Conservation (phyloP, 2,329 filamentous ascomycete genomes). For the Botryotinia globosa region DNA sequence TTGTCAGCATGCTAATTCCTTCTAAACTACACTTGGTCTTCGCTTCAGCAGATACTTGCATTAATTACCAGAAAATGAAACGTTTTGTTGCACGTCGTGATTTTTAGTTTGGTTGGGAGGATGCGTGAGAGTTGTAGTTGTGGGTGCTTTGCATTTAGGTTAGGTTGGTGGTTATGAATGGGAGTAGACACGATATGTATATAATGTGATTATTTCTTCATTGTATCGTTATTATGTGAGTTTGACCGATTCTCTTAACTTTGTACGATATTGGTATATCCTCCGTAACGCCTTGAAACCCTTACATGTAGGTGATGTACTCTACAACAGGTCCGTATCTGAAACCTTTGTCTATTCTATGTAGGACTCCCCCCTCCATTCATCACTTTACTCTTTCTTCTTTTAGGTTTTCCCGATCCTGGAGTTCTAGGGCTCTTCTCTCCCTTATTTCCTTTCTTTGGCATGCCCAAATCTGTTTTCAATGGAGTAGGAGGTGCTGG, state of each 20-base stretch:
- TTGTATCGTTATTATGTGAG: slow-evolving; percentile 5
- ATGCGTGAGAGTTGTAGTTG: slow-evolving; percentile 2
- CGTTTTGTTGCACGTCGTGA: slow-evolving; percentile 16
- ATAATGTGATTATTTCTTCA: not conserved
- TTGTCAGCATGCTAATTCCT: not conserved
- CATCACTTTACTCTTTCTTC: slow-evolving; percentile 39
- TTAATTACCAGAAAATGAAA: not conserved
- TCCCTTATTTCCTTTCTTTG: slow-evolving; percentile 34
- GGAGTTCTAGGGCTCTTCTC: slow-evolving; percentile 39
- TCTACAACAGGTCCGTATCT: not conserved
- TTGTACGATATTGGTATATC: not conserved
- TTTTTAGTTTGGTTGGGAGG: slow-evolving; percentile 17
- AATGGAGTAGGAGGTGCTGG: slow-evolving; percentile 25
- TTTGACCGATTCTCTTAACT: not conserved
- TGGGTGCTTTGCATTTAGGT: slow-evolving; percentile 5
- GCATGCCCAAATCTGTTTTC: slow-evolving; percentile 33
- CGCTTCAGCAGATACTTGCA: not conserved
- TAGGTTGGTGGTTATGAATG: not conserved
- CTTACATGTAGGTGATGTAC: not conserved
- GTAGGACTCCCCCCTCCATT: slow-evolving; percentile 31
- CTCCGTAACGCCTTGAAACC: not conserved
- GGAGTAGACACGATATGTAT: not conserved
- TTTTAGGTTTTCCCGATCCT: slow-evolving; percentile 39
- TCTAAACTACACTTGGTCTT: not conserved
- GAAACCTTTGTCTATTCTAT: slow-evolving; percentile 7